phyloP scores from a whole-genome alignment of 768 basidiomycete genomes.

The Kwoniella mangroviensis region DNA sequence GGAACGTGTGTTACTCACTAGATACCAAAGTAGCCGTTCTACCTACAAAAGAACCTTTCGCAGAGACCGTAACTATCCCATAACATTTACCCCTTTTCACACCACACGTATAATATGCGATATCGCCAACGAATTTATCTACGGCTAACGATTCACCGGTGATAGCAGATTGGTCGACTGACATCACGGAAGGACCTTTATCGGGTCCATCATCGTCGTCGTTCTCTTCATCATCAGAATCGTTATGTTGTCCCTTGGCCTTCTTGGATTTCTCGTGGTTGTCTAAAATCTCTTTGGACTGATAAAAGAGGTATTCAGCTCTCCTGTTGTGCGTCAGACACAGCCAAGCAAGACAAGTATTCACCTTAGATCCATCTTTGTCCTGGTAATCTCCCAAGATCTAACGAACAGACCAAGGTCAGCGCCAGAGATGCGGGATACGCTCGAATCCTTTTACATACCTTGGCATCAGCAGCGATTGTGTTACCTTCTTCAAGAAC shows the following conservation, averaged over 20 bases:
- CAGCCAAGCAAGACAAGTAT: neutral
- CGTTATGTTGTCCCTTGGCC: constrained; percentile 28
- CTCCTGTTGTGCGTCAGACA: too few species aligned
- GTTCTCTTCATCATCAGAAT: constrained; percentile 39
- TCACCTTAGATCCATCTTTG: constrained; percentile 55
- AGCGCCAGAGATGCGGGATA: neutral
- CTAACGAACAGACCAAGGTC: constrained; percentile 34
- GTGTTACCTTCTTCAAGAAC: constrained; percentile 62
- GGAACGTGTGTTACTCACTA: constrained; percentile 31
- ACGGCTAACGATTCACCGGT: constrained; percentile 63
- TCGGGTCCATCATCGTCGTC: constrained; percentile 56
- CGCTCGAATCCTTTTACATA: neutral
- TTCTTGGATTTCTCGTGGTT: constrained; percentile 37
- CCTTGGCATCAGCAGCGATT: constrained; percentile 62
- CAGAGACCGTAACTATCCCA: constrained; percentile 58
- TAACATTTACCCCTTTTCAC: constrained; percentile 54
- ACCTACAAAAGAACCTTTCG: constrained; percentile 62
- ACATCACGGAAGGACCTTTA: constrained; percentile 60
- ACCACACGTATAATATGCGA: constrained; percentile 60
- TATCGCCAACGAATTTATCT: constrained; percentile 62
- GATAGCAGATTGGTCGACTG: constrained; percentile 62
- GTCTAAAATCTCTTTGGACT: constrained; percentile 56
- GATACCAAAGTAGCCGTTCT: constrained; percentile 62
- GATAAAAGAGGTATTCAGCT: neutral
- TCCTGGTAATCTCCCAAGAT: constrained; percentile 61